Percentiles rank a stretch among this genome's conserved stretches.
phyloP scores from a whole-genome alignment of 768 basidiomycete genomes.

The Tricholoma sp. region DNA sequence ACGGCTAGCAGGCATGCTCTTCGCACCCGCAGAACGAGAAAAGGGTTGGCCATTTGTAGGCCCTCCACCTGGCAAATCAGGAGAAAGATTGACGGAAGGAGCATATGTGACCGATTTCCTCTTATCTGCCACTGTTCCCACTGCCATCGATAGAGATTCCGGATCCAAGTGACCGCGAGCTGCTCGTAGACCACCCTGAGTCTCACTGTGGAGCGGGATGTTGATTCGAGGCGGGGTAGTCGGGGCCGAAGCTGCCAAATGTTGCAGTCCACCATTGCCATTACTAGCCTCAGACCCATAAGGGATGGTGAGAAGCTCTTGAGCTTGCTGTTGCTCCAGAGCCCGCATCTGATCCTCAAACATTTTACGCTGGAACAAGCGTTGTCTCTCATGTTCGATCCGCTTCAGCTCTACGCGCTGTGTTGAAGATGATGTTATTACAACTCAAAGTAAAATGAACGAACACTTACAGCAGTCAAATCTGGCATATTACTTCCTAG shows the following conservation, averaged over 20 bases:
- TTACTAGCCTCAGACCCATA: conserved; percentile 46
- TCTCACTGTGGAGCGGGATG: conserved; percentile 59
- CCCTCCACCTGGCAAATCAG: conserved; percentile 50
- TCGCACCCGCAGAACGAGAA: conserved; percentile 68
- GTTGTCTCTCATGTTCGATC: conserved; percentile 88
- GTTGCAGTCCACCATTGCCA: conserved; percentile 51
- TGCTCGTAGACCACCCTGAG: conserved; percentile 35
- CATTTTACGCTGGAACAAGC: conserved; percentile 75
- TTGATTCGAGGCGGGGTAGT: conserved; percentile 84
- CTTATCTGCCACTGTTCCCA: conserved; percentile 68
- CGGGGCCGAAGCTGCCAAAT: conserved; percentile 83
- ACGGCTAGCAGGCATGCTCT: conserved; percentile 90
- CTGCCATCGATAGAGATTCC: conserved; percentile 63
- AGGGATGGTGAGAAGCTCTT: conserved; percentile 75
- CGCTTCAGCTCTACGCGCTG: conserved; percentile 90
- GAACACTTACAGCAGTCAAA: conserved; percentile 68
- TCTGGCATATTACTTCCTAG: conserved; percentile 85
- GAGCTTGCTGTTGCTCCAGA: conserved; percentile 87
- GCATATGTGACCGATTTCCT: conserved; percentile 86
- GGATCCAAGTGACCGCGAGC: conserved; percentile 51
- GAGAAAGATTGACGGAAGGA: conserved; percentile 69
- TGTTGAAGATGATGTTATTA: neutral
- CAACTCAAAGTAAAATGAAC: neutral
- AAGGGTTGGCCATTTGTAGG: conserved; percentile 47
- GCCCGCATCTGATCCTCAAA: conserved; percentile 97